These are phyloP conservation scores for Xylaria acuta DNA, from an alignment of 495 filamentous ascomycete species.

Conservation along the genomic window DNA sequence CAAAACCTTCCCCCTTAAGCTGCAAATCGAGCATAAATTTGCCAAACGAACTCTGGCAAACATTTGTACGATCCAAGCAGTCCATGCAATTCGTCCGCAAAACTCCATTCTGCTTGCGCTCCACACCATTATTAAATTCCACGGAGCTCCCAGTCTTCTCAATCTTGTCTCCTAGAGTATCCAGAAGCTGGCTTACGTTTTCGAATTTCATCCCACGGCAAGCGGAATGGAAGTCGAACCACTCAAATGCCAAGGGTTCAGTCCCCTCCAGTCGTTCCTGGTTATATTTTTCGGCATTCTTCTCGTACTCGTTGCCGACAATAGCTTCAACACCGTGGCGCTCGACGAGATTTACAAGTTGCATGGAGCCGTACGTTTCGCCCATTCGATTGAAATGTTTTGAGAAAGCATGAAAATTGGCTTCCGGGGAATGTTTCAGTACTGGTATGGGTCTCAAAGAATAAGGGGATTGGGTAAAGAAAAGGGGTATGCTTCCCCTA, in stretches of 20 bases:
- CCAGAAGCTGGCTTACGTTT: constrained; percentile 80
- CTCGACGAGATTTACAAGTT: constrained; percentile 85
- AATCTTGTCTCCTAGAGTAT: constrained; percentile 68
- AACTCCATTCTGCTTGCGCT: constrained; percentile 70
- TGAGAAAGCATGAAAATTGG: constrained; percentile 77
- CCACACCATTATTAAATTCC: constrained; percentile 54
- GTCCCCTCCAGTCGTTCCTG: constrained; percentile 55
- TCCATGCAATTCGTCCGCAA: constrained; percentile 97
- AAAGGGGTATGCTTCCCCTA: constrained; percentile 87
- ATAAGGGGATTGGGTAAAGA: constrained; percentile 92
- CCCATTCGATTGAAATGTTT: constrained; percentile 75
- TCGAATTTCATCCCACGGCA: constrained; percentile 98
- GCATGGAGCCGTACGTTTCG: constrained; percentile 73
- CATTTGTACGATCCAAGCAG: constrained; percentile 91
- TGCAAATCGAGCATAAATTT: constrained; percentile 78
- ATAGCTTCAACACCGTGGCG: constrained; percentile 80
- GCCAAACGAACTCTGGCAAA: constrained; percentile 86
- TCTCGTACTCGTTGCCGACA: constrained; percentile 78
- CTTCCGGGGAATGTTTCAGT: constrained; percentile 74
- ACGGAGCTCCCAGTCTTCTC: constrained; percentile 70
- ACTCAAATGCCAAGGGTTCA: constrained; percentile 67
- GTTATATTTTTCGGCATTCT: constrained; percentile 66
- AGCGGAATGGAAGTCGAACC: constrained; percentile 93
- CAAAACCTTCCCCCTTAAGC: constrained; percentile 73
- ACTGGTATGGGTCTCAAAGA: constrained; percentile 87